Evolutionary conservation across 2,329 filamentous ascomycete genomes (phyloP), one percentile per base, ranked within the genome.

Genomic region (Emergomyces pasteurianus): DNA sequence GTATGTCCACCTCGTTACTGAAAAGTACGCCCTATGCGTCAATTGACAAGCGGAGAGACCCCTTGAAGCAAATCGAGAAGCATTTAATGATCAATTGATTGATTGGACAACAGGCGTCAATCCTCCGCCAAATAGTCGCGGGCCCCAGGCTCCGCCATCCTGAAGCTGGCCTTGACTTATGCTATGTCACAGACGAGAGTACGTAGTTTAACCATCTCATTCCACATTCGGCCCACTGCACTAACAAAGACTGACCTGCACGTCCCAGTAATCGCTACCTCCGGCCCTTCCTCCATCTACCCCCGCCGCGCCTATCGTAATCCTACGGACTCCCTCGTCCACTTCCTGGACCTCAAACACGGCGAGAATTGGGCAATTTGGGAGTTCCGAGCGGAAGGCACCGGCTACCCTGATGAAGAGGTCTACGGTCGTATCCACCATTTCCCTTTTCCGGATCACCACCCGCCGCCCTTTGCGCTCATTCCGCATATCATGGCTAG

Each of bases 341-440:
- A 84, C 65, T 99, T 92, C 72, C 86, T 99, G 64, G 90, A 97
- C 75, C 78, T 81, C 52, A 90, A 91, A 69, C 94, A 99, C 75
- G 87, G 83, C 34, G 77, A 85, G 31, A 79, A 94, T 64, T 99
- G 94, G 94, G 86, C 88, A 2, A 96, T 99, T 69, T 99, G 92
- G 90, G 94, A 99, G 76, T 99, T 99, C 68, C 86, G 94, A 53
- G 94, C 91, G 42, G 94, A 99, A 73, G 94, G 94, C 5, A 96
- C 94, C 0, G 94, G 94, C 1, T 99, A 99, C 69, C 91, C 91
- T 0, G 94, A 99, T 70, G 83, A 86, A 21, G 89, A 92, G 61
- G 92, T 99, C 0, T 90, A 96, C 72, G 82, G 84, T 40, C 83
- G 92, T 2, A 86, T 97, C 65, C 84, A 87, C 65, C 94, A 99